Conservation (phyloP, 768 basidiomycete species). For the Leccinum rimulosum region DNA sequence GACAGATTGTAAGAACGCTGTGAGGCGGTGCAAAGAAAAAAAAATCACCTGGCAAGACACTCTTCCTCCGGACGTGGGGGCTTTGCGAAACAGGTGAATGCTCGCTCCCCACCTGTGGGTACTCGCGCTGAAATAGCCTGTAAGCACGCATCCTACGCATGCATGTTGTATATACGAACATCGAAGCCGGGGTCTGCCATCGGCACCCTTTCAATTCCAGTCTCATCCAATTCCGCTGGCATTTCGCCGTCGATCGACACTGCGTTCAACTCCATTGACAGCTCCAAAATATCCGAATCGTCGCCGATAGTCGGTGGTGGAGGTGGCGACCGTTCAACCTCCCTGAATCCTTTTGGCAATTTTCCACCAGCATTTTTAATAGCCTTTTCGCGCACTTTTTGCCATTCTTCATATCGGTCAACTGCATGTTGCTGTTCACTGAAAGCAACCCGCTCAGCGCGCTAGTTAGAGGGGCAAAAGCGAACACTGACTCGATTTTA, state of each 20-base stretch:
- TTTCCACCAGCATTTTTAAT: conserved; percentile 66
- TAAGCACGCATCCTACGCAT: conserved; percentile 18
- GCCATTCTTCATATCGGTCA: conserved; percentile 86
- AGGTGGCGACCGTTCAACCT: conserved; percentile 69
- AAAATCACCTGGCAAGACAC: conserved; percentile 79
- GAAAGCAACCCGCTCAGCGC: conserved; percentile 9
- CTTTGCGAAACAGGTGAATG: conserved; percentile 56
- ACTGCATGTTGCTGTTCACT: conserved; percentile 90
- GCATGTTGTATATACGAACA: conserved; percentile 47
- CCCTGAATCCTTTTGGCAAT: conserved; percentile 68
- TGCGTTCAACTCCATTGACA: conserved; percentile 87
- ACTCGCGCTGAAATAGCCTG: conserved; percentile 48
- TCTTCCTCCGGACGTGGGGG: conserved; percentile 91
- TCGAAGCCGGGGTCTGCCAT: conserved; percentile 90
- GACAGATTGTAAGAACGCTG: conserved; percentile 20
- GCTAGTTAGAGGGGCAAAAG: background rate
- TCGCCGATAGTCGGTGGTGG: conserved; percentile 75
- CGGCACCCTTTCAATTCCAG: conserved; percentile 83
- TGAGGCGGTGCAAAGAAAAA: conserved; percentile 3
- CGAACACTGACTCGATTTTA: conserved; percentile 68
- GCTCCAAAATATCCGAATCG: conserved; percentile 82
- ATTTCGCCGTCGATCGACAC: conserved; percentile 69
- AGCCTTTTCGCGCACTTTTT: conserved; percentile 76
- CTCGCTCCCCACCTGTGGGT: conserved; percentile 64
- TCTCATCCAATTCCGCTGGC: conserved; percentile 70